Percentiles rank a stretch among this genome's conserved stretches.
Evolutionary conservation across 176 grass and related monocot genomes (phyloP).

Genomic region (Eremochloa ophiuroides): DNA sequence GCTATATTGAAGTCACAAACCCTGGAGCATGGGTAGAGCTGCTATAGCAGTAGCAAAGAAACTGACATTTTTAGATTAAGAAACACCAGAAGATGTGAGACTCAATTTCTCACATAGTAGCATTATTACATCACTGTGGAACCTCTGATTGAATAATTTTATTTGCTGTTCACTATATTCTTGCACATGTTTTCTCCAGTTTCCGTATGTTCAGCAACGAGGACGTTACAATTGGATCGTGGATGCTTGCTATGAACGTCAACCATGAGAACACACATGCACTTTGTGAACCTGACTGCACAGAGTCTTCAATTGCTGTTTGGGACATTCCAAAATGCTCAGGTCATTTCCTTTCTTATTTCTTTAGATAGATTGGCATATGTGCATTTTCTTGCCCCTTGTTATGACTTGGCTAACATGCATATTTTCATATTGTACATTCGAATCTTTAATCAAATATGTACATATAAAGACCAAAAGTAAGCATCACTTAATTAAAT

Average conservation of each 20-base stretch:
- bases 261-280: slow-evolving; percentile 88
- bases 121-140: background rate
- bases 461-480: background rate
- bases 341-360: slow-evolving; percentile 51
- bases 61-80: background rate
- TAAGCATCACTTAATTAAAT: background rate
- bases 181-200: slow-evolving; percentile 40
- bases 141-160: background rate
- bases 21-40: background rate
- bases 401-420: background rate
- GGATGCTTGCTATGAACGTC: slow-evolving; percentile 99
- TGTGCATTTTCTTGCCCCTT: background rate
- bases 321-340: slow-evolving; percentile 99
- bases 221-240: slow-evolving; percentile 92
- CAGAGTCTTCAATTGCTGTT: slow-evolving; percentile 78
- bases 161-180: background rate
- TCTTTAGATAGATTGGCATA: background rate
- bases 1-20: background rate
- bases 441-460: background rate
- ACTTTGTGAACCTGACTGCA: slow-evolving; percentile 80
- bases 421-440: background rate
- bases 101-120: background rate
- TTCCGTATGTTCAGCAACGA: slow-evolving; percentile 99
- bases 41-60: background rate
- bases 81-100: background rate